Conservation (phyloP, 495 filamentous ascomycete species). For the Daldinia bambusicola region DNA sequence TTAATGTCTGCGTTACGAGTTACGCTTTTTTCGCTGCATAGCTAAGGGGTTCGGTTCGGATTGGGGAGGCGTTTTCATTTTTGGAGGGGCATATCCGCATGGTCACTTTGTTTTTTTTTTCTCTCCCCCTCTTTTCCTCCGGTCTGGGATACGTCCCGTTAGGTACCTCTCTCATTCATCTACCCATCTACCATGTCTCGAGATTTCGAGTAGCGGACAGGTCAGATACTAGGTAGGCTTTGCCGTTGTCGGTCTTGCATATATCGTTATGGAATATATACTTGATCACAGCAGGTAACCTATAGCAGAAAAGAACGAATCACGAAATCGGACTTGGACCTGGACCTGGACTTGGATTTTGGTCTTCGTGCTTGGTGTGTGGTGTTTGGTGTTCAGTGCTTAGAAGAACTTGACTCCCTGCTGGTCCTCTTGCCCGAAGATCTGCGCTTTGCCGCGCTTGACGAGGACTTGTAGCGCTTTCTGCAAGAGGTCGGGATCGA, state of each 20-base stretch:
- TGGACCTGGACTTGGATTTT: not conserved
- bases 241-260: constrained; percentile 11
- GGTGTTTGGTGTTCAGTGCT: constrained; percentile 11
- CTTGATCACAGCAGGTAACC: not conserved
- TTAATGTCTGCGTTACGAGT: constrained; percentile 27
- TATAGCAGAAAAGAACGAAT: not conserved
- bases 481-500: constrained; percentile 82
- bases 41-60: constrained; percentile 11
- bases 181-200: not conserved
- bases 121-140: not conserved
- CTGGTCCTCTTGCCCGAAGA: constrained; percentile 88
- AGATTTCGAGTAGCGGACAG: not conserved
- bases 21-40: constrained; percentile 27
- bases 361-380: not conserved
- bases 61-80: constrained; percentile 9
- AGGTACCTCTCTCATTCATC: not conserved
- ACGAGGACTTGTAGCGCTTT: constrained; percentile 82
- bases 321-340: not conserved
- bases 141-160: not conserved
- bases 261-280: constrained; percentile 28
- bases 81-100: constrained; percentile 7
- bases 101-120: not conserved
- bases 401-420: constrained; percentile 97
- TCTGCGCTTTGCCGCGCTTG: constrained; percentile 89
- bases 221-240: not conserved